Base-by-base conservation (phyloP, 805 yeast genomes). In the Yarrowia hollandica region DNA sequence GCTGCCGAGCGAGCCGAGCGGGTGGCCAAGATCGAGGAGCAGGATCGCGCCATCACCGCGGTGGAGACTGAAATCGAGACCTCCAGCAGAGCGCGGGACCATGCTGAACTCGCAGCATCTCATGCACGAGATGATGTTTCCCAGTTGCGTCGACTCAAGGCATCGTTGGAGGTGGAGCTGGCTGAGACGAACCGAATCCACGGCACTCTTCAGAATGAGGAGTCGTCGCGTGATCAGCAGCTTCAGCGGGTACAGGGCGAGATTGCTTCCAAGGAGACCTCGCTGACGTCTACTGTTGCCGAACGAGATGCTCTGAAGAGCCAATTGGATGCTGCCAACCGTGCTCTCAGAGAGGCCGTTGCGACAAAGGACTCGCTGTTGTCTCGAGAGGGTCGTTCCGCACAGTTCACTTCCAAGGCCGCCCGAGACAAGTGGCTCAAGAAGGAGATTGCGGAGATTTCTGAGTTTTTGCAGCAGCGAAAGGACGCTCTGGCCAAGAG, bases 381-480 rank as follows among this genome's bases (percentile, higher is more conserved):
- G n/a, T 52, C 58, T 2, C 42, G 44, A 5, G 33, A 35, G 19
- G 58, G 58, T 4, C 81, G 90, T 54, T 80, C 79, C 60, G 77
- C 82, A 22, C 79, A 82, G 62, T 90, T 90, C 65, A 62, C 69
- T 0, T 70, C 79, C 14, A 77, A 77, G 62, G 66, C 71, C 2
- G 85, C 88, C 61, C 78, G 97, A 63, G 85, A 90, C 67, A 41
- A 61, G 1, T 88, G 95, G 92, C 75, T 91, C 14, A 67, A 74
- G 8, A 55, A 68, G 0, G 85, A 89, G 65, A 78, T 88, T 18
- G 50, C 67, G 0, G 69, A 67, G 4, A 65, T 79, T 14, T 64
- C 69, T 21, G 65, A 60, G 11, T 71, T 71, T 38, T 62, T 79
- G 10, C 56, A 60, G 1, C 67, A 63, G 3, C 63, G 75, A 0